These are phyloP conservation scores for Heimioporus sp. DNA, from an alignment of 768 basidiomycete species.

Conservation along the genomic window DNA sequence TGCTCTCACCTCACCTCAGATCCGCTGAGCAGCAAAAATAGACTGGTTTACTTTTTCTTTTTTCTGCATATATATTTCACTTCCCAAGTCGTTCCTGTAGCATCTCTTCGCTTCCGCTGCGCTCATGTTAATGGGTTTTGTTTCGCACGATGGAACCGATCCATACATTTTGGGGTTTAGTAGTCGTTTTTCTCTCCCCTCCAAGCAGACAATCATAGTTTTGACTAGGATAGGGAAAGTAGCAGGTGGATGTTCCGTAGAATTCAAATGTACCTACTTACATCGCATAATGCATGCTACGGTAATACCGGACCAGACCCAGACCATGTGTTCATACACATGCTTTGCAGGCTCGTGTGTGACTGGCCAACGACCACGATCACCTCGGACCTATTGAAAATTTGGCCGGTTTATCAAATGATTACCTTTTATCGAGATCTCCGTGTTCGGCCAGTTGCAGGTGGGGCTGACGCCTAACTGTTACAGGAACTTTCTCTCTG, in stretches of 20 bases:
- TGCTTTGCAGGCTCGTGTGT: background rate
- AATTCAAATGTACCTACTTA: conserved; percentile 23
- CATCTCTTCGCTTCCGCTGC: conserved; percentile 21
- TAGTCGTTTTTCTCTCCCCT: background rate
- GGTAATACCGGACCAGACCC: conserved; percentile 10
- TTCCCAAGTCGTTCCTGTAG: conserved; percentile 8
- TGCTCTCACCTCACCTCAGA: conserved; percentile 13
- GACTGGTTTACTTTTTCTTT: conserved; percentile 1
- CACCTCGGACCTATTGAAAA: conserved; percentile 24
- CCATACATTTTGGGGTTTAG: conserved; percentile 7
- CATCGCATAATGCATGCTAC: conserved; percentile 27
- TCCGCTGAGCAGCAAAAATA: conserved; percentile 34
- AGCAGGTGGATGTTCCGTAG: conserved; percentile 12
- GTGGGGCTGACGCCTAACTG: background rate
- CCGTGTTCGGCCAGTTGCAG: background rate
- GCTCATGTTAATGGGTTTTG: conserved; percentile 14
- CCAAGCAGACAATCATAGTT: background rate
- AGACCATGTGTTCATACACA: background rate
- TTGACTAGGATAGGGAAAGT: conserved; percentile 7
- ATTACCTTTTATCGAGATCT: conserved; percentile 19
- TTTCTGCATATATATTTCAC: background rate
- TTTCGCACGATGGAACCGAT: conserved; percentile 22
- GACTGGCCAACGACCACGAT: conserved; percentile 16
- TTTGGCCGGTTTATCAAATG: conserved; percentile 13
- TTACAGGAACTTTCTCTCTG: background rate